These are phyloP conservation scores for Pythium dissimile DNA, from an alignment of 352 stramenopile species.

Conservation along the genomic window DNA sequence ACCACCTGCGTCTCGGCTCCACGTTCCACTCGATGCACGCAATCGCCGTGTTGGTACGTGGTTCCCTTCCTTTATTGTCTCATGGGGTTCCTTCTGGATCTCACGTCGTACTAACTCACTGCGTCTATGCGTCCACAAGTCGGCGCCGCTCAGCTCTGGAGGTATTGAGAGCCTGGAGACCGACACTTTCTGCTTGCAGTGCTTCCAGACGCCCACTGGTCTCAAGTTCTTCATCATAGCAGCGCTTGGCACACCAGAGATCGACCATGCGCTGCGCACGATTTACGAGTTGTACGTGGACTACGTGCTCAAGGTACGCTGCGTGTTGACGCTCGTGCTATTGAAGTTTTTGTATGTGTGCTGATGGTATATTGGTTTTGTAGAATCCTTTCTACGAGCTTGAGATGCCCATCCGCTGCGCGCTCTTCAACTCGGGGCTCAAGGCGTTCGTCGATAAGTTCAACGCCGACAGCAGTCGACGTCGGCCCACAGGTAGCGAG, in stretches of 20 bases:
- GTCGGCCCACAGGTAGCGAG: conserved; percentile 45
- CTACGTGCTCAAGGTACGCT: conserved; percentile 91
- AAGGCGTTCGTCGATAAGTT: conserved; percentile 88
- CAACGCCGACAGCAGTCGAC: conserved; percentile 59
- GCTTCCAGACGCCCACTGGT: conserved; percentile 90
- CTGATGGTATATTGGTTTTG: neutral
- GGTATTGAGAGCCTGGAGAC: conserved; percentile 92
- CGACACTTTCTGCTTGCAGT: conserved; percentile 89
- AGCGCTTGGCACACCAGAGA: conserved; percentile 72
- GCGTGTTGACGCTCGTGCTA: too few species aligned
- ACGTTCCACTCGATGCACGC: conserved; percentile 94
- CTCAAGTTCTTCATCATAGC: conserved; percentile 95
- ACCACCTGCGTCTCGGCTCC: conserved; percentile 91
- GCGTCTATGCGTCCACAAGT: conserved; percentile 23
- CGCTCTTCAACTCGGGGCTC: conserved; percentile 88
- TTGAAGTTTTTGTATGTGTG: too few species aligned
- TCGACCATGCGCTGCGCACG: conserved; percentile 80
- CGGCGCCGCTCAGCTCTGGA: conserved; percentile 74
- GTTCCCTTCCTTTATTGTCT: neutral
- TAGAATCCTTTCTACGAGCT: conserved; percentile 95
- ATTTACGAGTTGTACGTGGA: conserved; percentile 95
- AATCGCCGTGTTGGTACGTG: conserved; percentile 77
- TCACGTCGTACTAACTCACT: neutral
- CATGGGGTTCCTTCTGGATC: neutral
- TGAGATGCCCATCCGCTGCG: conserved; percentile 94